These are phyloP conservation scores for Verticillium nonalfalfae DNA, from an alignment of 2,329 filamentous ascomycete species.

Conservation along the genomic window DNA sequence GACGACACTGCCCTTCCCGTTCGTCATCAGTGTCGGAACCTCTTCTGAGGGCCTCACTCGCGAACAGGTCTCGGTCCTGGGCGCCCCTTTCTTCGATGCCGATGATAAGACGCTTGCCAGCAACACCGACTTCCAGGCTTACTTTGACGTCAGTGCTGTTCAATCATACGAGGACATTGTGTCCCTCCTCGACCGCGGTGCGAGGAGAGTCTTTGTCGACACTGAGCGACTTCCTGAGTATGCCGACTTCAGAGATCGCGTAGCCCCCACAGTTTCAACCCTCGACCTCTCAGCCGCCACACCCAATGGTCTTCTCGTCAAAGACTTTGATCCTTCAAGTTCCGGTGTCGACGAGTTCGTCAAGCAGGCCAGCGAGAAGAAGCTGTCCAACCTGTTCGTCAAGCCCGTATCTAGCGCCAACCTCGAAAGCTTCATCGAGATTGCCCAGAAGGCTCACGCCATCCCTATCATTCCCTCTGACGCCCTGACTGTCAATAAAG, in stretches of 20 bases:
- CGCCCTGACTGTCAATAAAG: conserved; percentile 61
- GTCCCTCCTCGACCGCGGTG: conserved; percentile 77
- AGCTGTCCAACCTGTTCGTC: conserved; percentile 42
- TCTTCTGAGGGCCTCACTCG: conserved; percentile 46
- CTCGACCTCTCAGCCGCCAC: conserved; percentile 38
- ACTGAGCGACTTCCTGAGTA: conserved; percentile 59
- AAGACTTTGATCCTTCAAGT: conserved; percentile 39
- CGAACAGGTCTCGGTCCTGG: conserved; percentile 53
- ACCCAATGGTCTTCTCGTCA: conserved; percentile 43
- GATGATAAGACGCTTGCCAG: conserved; percentile 41
- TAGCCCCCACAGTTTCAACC: conserved; percentile 45
- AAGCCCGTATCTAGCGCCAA: conserved; percentile 40
- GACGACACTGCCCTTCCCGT: conserved; percentile 57
- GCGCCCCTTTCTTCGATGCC: conserved; percentile 51
- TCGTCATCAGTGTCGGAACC: conserved; percentile 50
- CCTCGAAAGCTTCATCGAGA: conserved; percentile 38
- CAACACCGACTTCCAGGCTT: conserved; percentile 52
- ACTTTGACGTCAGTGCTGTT: conserved; percentile 70
- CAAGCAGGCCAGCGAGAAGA: conserved; percentile 28
- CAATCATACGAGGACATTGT: conserved; percentile 66
- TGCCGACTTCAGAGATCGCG: conserved; percentile 48
- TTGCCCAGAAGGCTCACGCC: conserved; percentile 44
- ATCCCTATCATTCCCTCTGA: conserved; percentile 72
- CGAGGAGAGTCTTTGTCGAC: conserved; percentile 76
- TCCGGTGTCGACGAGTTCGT: conserved; percentile 25